Percentiles rank a stretch among this genome's conserved stretches.
Conservation (phyloP, 116 monocot genomes). For the Phalaenopsis hybrid region DNA sequence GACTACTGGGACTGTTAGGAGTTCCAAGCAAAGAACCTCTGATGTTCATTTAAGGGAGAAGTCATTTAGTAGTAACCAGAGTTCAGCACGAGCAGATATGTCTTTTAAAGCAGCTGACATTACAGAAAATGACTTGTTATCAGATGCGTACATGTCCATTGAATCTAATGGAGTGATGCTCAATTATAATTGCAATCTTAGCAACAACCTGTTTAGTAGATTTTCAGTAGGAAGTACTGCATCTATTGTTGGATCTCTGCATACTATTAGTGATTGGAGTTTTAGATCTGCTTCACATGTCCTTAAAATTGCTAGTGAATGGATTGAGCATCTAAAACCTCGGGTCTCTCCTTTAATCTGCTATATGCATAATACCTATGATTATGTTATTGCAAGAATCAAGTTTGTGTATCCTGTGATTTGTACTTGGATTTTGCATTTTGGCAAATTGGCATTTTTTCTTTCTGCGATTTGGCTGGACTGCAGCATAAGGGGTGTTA, state of each 20-base stretch:
- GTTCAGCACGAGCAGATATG: conserved; percentile 18
- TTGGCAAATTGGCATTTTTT: conserved; percentile 52
- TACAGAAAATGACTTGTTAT: conserved; percentile 15
- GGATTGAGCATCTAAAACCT: conserved; percentile 57
- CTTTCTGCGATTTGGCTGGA: conserved; percentile 66
- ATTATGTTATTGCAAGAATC: conserved; percentile 29
- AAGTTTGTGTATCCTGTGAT: conserved; percentile 47
- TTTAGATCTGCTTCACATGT: conserved; percentile 30
- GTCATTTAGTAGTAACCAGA: conserved; percentile 18
- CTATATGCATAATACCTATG: conserved; percentile 21
- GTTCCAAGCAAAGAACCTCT: conserved; percentile 21
- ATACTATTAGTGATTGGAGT: conserved; percentile 18
- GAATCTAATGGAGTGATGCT: conserved; percentile 2
- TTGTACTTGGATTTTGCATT: conserved; percentile 36
- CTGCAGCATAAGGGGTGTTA: conserved; percentile 69
- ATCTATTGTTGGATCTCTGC: conserved; percentile 8
- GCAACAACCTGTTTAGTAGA: background rate
- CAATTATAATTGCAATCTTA: conserved; percentile 1
- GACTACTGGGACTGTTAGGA: conserved; percentile 15
- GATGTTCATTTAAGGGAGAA: conserved; percentile 14
- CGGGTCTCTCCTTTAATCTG: conserved; percentile 20
- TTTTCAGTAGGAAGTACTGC: conserved; percentile 18
- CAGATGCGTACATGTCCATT: conserved; percentile 18
- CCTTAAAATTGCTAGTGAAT: conserved; percentile 35
- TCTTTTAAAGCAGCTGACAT: conserved; percentile 13